These are phyloP conservation scores for Neofusicoccum parvum DNA, from an alignment of 2,329 filamentous ascomycete species.

Conservation along the genomic window DNA sequence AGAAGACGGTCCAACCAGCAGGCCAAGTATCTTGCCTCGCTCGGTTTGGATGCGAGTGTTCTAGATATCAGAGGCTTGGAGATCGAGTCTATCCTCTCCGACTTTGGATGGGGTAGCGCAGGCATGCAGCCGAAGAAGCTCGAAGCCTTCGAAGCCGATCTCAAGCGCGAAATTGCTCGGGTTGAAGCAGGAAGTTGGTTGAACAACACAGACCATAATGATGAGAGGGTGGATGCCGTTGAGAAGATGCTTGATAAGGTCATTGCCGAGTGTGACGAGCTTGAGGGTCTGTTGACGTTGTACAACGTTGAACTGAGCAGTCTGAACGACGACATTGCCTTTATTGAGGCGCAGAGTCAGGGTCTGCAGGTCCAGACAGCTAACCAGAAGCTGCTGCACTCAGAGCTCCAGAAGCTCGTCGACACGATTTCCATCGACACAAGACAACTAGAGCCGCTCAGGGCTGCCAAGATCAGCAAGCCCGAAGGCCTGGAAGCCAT, in stretches of 20 bases:
- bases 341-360: slow-evolving; percentile 96
- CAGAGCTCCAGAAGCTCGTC: slow-evolving; percentile 84
- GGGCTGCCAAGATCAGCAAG: slow-evolving; percentile 72
- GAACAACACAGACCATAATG: slow-evolving; percentile 78
- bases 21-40: slow-evolving; percentile 72
- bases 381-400: slow-evolving; percentile 91
- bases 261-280: slow-evolving; percentile 93
- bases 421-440: slow-evolving; percentile 87
- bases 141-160: slow-evolving; percentile 77
- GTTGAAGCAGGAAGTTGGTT: slow-evolving; percentile 94
- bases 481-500: slow-evolving; percentile 72
- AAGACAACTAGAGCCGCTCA: slow-evolving; percentile 73
- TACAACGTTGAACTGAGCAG: slow-evolving; percentile 95
- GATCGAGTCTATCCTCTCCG: slow-evolving; percentile 79
- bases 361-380: slow-evolving; percentile 95
- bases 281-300: slow-evolving; percentile 89
- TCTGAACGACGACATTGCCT: slow-evolving; percentile 91
- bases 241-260: slow-evolving; percentile 83
- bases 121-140: slow-evolving; percentile 74
- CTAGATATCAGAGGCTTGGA: slow-evolving; percentile 76
- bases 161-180: slow-evolving; percentile 85
- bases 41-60: slow-evolving; percentile 77
- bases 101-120: slow-evolving; percentile 85
- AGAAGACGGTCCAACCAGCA: slow-evolving; percentile 73
- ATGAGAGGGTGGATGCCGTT: slow-evolving; percentile 85